These are phyloP conservation scores for Annulohypoxylon maeteangense DNA, from an alignment of 495 filamentous ascomycete genomes.

Conservation along the genomic window DNA sequence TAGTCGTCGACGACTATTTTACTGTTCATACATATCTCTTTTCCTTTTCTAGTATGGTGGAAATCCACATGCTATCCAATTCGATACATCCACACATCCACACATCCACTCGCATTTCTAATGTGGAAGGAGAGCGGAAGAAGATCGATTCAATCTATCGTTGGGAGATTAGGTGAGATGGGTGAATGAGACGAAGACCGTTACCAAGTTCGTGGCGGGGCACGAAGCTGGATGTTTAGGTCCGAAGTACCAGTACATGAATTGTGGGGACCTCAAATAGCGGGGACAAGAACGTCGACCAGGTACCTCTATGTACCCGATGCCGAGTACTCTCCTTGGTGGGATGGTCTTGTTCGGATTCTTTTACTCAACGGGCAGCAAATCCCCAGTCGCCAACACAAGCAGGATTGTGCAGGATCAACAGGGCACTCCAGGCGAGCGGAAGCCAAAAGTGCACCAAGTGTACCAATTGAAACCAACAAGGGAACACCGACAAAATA, in stretches of 20 bases:
- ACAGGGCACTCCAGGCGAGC: conserved; percentile 33
- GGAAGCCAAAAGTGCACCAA: conserved; percentile 18
- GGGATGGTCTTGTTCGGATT: conserved; percentile 25
- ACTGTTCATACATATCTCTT: neutral
- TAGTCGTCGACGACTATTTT: conserved; percentile 30
- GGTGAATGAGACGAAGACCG: conserved; percentile 17
- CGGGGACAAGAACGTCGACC: conserved; percentile 26
- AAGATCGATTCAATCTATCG: neutral
- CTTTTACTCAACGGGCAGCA: conserved; percentile 28
- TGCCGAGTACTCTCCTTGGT: conserved; percentile 21
- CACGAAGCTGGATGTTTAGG: conserved; percentile 25
- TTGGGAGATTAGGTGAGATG: conserved; percentile 36
- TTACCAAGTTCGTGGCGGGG: conserved; percentile 3
- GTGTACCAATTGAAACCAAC: conserved; percentile 31
- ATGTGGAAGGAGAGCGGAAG: conserved; percentile 12
- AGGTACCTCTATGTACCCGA: conserved; percentile 20
- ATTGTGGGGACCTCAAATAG: conserved; percentile 11
- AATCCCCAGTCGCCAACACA: conserved; percentile 33
- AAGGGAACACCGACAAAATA: conserved; percentile 31
- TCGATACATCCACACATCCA: neutral
- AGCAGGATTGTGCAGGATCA: conserved; percentile 40
- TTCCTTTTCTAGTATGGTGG: conserved; percentile 4
- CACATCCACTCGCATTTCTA: conserved; percentile 14
- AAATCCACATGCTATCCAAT: neutral
- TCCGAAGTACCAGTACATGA: conserved; percentile 36